phyloP scores from a whole-genome alignment of 805 yeast genomes.

The Candida chauliodis region DNA sequence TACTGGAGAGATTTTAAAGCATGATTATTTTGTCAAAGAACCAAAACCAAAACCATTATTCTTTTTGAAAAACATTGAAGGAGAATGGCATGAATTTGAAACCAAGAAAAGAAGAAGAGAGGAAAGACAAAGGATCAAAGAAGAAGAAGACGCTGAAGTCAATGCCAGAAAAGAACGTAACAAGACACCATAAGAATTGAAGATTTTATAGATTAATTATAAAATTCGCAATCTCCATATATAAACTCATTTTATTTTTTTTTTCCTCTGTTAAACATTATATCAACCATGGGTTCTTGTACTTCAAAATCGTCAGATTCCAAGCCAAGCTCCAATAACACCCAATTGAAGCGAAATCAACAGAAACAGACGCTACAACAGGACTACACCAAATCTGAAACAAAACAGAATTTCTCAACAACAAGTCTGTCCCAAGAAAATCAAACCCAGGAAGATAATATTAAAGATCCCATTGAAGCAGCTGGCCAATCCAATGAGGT shows the following conservation, averaged over 20 bases:
- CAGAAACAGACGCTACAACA: conserved; percentile 14
- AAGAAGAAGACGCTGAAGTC: conserved; percentile 19
- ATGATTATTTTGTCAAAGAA: conserved; percentile 66
- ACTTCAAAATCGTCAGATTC: conserved; percentile 14
- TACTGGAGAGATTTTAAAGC: conserved; percentile 63
- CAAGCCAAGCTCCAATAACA: conserved; percentile 2
- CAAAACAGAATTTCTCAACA: conserved; percentile 3
- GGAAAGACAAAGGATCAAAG: conserved; percentile 39
- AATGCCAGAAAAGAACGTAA: conserved; percentile 5
- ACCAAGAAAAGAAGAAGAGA: conserved; percentile 72
- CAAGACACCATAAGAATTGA: not conserved
- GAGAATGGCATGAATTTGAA: conserved; percentile 98
- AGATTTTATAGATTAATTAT: not conserved
- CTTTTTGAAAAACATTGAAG: conserved; percentile 53
- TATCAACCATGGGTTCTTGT: conserved; percentile 21
- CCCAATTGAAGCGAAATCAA: conserved; percentile 16
- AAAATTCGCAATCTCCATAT: too few relatives aligned
- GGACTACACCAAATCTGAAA: not conserved
- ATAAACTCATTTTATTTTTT: not conserved
- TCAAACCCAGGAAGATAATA: not conserved
- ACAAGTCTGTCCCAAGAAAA: conserved; percentile 9
- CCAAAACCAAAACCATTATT: conserved; percentile 62
- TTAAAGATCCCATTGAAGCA: conserved; percentile 10
- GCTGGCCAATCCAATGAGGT: conserved; percentile 40
- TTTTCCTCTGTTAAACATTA: not conserved